phyloP scores from a whole-genome alignment of 331 rosid genomes.

The Spiraea crenata region DNA sequence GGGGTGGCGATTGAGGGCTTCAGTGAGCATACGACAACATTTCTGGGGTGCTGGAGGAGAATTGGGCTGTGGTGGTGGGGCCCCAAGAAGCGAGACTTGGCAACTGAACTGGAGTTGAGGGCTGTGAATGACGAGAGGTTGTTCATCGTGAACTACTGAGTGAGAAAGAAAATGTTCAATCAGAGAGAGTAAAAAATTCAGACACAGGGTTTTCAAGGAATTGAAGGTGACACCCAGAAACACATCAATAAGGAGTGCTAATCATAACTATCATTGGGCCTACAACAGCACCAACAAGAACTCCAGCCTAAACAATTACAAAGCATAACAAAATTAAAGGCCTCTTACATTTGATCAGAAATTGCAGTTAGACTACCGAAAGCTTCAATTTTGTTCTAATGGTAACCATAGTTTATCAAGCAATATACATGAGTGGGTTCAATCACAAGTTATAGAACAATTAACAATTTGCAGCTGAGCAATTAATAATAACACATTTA shows the following conservation, averaged over 20 bases:
- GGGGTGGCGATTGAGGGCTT: conserved; percentile 39
- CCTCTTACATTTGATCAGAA: background rate
- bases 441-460: too few relatives aligned
- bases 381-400: too few relatives aligned
- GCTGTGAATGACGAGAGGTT: conserved; percentile 44
- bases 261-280: background rate
- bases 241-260: background rate
- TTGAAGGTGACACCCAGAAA: background rate
- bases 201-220: background rate
- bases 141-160: conserved; percentile 23
- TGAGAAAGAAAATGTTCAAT: background rate
- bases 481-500: too few relatives aligned
- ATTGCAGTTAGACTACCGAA: too few relatives aligned
- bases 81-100: conserved; percentile 7
- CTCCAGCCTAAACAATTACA: background rate
- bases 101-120: conserved; percentile 33
- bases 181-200: background rate
- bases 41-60: conserved; percentile 21
- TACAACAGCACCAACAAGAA: background rate
- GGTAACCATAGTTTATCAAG: too few relatives aligned
- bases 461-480: too few relatives aligned
- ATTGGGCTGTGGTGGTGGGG: background rate
- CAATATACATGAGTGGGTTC: too few relatives aligned
- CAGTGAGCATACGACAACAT: conserved; percentile 45
- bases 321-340: background rate